Conservation (phyloP, 2,329 filamentous ascomycete species). For the Trichoderma simmonsii region DNA sequence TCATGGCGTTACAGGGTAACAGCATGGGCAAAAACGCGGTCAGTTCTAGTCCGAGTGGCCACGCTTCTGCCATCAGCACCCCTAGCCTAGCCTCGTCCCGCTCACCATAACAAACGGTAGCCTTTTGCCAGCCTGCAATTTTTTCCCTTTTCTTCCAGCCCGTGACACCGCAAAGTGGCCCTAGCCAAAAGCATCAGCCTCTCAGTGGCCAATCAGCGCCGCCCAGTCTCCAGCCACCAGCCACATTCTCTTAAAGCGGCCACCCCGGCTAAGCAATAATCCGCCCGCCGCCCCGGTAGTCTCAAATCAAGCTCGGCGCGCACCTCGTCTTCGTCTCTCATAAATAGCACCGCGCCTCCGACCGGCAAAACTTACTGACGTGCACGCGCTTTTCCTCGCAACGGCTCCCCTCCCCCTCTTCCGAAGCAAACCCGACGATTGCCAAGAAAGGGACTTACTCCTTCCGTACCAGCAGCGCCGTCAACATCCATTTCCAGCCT, state of each 20-base stretch:
- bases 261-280: slow-evolving; percentile 30
- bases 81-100: slow-evolving; percentile 5
- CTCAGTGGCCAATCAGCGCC: neutral
- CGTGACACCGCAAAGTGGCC: slow-evolving; percentile 16
- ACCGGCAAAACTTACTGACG: slow-evolving; percentile 43
- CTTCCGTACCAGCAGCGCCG: neutral
- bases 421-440: neutral
- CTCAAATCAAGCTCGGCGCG: slow-evolving; percentile 36
- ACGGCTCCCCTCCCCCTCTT: slow-evolving; percentile 29
- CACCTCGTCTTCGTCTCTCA: slow-evolving; percentile 40
- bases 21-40: slow-evolving; percentile 13
- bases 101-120: slow-evolving; percentile 7
- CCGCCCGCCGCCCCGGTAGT: slow-evolving; percentile 36
- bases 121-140: neutral
- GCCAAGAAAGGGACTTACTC: neutral
- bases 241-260: slow-evolving; percentile 19
- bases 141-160: neutral
- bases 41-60: neutral
- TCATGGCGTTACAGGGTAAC: neutral
- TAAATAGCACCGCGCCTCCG: slow-evolving; percentile 47
- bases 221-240: neutral
- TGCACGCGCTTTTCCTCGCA: slow-evolving; percentile 46
- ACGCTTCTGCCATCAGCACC: neutral
- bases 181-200: slow-evolving; percentile 1
- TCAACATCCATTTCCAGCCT: neutral